A percentile compares a stretch with the other conserved stretches of the same genome.
phyloP scores from a whole-genome alignment of 164 flowering plant species.

The Malania oleifera region DNA sequence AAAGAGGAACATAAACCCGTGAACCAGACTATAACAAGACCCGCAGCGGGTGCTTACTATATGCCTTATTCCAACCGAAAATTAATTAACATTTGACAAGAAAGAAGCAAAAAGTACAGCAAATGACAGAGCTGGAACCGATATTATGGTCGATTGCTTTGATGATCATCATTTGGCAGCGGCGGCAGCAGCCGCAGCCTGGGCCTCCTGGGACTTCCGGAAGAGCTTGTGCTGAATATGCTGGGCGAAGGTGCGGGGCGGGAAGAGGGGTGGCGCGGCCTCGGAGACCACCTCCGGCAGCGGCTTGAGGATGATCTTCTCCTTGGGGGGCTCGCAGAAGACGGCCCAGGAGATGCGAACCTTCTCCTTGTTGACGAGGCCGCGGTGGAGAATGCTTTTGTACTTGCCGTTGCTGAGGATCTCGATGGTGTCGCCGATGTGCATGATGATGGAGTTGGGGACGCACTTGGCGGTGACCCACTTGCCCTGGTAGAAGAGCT shows the following conservation, averaged over 20 bases:
- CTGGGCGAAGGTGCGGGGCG: slow-evolving; percentile 82
- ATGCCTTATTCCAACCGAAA: too few species aligned
- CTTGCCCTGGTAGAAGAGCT: slow-evolving; percentile 51
- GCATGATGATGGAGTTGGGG: slow-evolving; percentile 79
- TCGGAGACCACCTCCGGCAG: slow-evolving; percentile 69
- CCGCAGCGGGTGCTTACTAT: too few species aligned
- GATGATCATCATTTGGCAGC: too few species aligned
- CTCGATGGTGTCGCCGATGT: slow-evolving; percentile 85
- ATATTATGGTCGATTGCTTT: too few species aligned
- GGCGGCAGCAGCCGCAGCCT: too few species aligned
- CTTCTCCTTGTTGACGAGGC: slow-evolving; percentile 90
- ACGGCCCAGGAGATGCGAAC: slow-evolving; percentile 95
- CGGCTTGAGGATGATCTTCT: slow-evolving; percentile 74
- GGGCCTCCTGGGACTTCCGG: slow-evolving; percentile 50
- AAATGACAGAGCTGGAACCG: too few species aligned
- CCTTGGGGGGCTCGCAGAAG: slow-evolving; percentile 92
- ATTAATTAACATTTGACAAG: too few species aligned
- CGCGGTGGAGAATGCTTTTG: slow-evolving; percentile 87
- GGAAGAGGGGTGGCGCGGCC: slow-evolving; percentile 55
- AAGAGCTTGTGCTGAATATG: slow-evolving; percentile 77
- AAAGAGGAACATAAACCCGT: too few species aligned
- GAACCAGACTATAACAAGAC: too few species aligned
- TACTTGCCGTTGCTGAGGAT: slow-evolving; percentile 85
- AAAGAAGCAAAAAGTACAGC: too few species aligned
- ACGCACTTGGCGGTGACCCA: slow-evolving; percentile 96